Conservation (phyloP, 2,329 filamentous ascomycete species). For the Curvularia spicifera region DNA sequence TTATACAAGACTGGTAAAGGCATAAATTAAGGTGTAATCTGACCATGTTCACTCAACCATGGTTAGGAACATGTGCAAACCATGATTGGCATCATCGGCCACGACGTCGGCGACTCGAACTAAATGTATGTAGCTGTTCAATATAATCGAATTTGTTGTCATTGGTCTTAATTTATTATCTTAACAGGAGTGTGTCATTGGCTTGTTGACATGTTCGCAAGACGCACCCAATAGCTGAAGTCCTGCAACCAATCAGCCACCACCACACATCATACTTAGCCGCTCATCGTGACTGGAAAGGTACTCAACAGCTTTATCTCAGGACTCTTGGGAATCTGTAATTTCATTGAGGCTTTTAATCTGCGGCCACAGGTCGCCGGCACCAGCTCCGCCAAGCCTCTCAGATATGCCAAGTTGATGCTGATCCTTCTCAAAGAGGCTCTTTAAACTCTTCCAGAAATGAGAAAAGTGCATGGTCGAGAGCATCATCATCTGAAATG, state of each 20-base stretch:
- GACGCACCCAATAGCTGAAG: neutral
- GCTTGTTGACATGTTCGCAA: neutral
- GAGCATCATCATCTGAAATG: neutral
- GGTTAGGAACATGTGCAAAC: neutral
- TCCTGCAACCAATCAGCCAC: neutral
- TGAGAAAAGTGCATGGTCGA: too few relatives aligned
- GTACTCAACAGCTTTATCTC: neutral
- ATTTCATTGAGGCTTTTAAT: neutral
- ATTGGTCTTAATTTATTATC: neutral
- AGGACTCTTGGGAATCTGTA: neutral
- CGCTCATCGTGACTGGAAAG: neutral
- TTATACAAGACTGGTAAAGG: neutral
- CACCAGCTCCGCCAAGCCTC: neutral
- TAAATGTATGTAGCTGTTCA: neutral
- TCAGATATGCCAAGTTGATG: neutral
- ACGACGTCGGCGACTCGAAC: neutral
- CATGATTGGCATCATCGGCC: neutral
- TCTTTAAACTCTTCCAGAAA: too few relatives aligned
- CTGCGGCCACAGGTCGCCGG: neutral
- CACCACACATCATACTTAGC: neutral
- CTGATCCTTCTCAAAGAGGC: too few relatives aligned
- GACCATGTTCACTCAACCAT: neutral
- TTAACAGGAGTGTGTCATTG: neutral
- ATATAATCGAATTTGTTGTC: too few relatives aligned
- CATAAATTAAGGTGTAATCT: neutral